These are phyloP conservation scores for Saccharomyces hybrid DNA, from an alignment of 1,139 yeast genomes.

Conservation along the genomic window DNA sequence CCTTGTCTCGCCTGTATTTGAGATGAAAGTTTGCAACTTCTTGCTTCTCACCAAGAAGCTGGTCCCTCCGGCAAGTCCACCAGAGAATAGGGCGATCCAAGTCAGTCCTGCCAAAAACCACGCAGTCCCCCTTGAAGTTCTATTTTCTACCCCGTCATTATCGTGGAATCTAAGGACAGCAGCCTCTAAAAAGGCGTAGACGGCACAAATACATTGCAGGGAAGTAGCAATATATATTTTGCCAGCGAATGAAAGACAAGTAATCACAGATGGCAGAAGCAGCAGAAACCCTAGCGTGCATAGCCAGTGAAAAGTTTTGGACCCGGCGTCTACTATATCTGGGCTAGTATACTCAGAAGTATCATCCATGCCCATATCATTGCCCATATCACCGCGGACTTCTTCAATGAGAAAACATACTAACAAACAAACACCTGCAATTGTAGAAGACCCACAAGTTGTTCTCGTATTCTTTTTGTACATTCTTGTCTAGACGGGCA, in stretches of 20 bases:
- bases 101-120: constrained; percentile 49
- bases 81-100: constrained; percentile 44
- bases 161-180: constrained; percentile 56
- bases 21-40: constrained; percentile 24
- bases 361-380: constrained; percentile 23
- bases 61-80: constrained; percentile 39
- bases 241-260: constrained; percentile 50
- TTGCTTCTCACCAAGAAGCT: constrained; percentile 35
- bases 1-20: constrained; percentile 30
- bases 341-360: constrained; percentile 30
- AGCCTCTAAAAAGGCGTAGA: constrained; percentile 49
- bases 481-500: not conserved
- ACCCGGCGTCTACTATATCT: constrained; percentile 38
- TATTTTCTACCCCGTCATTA: constrained; percentile 53
- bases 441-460: not conserved
- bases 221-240: constrained; percentile 40
- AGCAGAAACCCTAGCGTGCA: constrained; percentile 41
- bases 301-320: constrained; percentile 61
- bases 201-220: constrained; percentile 42
- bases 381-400: not conserved
- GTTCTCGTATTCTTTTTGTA: not conserved
- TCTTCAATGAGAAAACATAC: not conserved
- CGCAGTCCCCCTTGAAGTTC: constrained; percentile 58
- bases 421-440: not conserved
- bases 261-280: constrained; percentile 47